Evolutionary conservation across 345 rosid species (phyloP).

Genomic region (Boechera stricta): DNA sequence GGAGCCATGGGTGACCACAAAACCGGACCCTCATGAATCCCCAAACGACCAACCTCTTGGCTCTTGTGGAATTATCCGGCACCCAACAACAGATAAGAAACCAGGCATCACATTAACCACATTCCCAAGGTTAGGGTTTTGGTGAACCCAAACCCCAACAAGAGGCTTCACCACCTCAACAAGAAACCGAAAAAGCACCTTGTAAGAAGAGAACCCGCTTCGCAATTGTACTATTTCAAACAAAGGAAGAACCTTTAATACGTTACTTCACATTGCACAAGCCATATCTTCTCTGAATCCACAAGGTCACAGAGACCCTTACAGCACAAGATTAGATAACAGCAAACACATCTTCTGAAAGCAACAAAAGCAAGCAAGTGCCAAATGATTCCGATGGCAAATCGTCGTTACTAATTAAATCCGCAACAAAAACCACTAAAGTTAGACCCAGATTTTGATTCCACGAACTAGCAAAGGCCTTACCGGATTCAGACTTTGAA

Average conservation of each 20-base stretch:
- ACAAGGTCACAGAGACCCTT: too few relatives aligned
- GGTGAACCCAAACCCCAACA: constrained; percentile 83
- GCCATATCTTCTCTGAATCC: constrained; percentile 42
- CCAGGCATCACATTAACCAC: constrained; percentile 66
- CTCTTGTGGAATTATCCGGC: constrained; percentile 72
- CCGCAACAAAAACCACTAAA: too few relatives aligned
- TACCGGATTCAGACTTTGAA: too few relatives aligned
- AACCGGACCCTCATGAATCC: constrained; percentile 59
- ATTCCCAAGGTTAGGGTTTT: constrained; percentile 71
- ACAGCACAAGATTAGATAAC: too few relatives aligned
- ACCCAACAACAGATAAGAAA: constrained; percentile 73
- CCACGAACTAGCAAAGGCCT: too few relatives aligned
- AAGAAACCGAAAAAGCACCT: constrained; percentile 66
- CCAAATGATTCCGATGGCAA: too few relatives aligned
- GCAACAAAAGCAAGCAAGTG: too few relatives aligned
- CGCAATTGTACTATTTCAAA: constrained; percentile 66
- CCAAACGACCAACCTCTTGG: constrained; percentile 69
- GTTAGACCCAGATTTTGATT: too few relatives aligned
- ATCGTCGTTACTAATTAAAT: too few relatives aligned
- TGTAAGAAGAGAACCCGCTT: constrained; percentile 59
- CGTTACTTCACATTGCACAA: constrained; percentile 62
- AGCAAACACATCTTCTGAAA: too few relatives aligned
- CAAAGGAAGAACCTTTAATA: constrained; percentile 53
- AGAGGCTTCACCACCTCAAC: constrained; percentile 61
- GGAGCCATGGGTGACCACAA: constrained; percentile 57